A percentile compares a stretch with the other conserved stretches of the same genome.
Conservation (phyloP, 176 grass and related monocot species). For the Oryza glaberrima region DNA sequence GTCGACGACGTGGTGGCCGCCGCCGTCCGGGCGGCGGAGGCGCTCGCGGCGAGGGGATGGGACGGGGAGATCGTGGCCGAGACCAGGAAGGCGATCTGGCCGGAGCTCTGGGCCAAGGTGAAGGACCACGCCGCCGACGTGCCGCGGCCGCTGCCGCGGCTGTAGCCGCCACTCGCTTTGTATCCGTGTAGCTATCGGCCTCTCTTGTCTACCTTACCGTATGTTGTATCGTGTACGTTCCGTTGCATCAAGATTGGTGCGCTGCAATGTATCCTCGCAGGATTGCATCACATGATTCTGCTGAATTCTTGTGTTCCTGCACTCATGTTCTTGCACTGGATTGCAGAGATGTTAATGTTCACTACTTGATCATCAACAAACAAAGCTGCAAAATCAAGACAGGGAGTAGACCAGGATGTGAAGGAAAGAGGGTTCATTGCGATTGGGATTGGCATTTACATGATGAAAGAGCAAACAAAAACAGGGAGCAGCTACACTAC, state of each 20-base stretch:
- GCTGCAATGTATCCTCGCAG: background rate
- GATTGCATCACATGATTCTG: background rate
- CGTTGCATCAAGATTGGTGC: background rate
- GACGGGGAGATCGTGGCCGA: conserved; percentile 42
- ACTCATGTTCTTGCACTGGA: background rate
- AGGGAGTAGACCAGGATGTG: background rate
- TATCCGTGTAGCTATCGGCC: background rate
- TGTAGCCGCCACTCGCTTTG: background rate
- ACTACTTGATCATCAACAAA: background rate
- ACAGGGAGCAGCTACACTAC: conserved; percentile 51
- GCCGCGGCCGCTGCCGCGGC: background rate
- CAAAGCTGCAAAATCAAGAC: background rate
- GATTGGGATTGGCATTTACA: conserved; percentile 50
- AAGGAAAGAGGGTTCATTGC: background rate
- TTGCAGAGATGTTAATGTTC: background rate
- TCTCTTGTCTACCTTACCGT: too few relatives aligned
- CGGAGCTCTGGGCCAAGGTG: conserved; percentile 38
- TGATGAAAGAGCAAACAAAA: conserved; percentile 48
- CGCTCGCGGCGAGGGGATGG: conserved; percentile 53
- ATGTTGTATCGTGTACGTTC: background rate
- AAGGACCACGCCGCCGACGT: conserved; percentile 17
- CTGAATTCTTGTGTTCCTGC: background rate
- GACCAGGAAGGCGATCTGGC: conserved; percentile 47
- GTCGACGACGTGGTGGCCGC: conserved; percentile 42
- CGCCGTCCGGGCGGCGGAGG: conserved; percentile 44